Conservation (phyloP, 805 yeast genomes). For the Schwanniomyces polymorphus region DNA sequence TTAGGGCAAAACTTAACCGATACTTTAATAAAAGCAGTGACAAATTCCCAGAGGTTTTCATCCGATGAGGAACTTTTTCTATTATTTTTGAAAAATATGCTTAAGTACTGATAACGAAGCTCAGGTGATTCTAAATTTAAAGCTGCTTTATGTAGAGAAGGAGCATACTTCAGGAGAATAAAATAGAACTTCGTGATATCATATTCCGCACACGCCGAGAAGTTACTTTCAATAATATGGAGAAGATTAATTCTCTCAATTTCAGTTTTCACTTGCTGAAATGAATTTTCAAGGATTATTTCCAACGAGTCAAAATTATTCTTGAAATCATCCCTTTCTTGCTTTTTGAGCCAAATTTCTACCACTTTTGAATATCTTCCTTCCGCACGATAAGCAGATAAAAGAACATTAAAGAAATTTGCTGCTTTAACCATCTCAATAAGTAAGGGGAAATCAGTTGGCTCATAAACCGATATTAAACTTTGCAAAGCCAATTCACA, state of each 20-base stretch:
- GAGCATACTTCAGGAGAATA: constrained; percentile 35
- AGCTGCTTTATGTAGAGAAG: constrained; percentile 38
- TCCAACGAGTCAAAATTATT: constrained; percentile 12
- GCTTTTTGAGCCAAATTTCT: constrained; percentile 47
- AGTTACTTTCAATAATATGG: constrained; percentile 21
- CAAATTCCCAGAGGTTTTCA: constrained; percentile 1
- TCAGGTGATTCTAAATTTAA: constrained; percentile 23
- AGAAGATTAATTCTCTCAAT: constrained; percentile 23
- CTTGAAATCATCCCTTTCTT: constrained; percentile 11
- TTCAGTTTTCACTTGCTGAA: constrained; percentile 8
- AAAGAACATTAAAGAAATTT: constrained; percentile 57
- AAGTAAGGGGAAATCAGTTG: constrained; percentile 51
- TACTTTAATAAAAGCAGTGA: neutral
- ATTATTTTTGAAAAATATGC: constrained; percentile 19
- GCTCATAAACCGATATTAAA: constrained; percentile 64
- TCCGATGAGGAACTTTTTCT: constrained; percentile 2
- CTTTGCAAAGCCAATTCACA: constrained; percentile 78
- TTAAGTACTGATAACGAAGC: constrained; percentile 32
- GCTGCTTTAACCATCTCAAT: constrained; percentile 53
- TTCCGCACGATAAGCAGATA: constrained; percentile 55
- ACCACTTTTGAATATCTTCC: constrained; percentile 53
- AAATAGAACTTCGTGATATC: constrained; percentile 36
- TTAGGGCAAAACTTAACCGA: neutral
- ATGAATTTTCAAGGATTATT: constrained; percentile 26
- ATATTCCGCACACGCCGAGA: constrained; percentile 18